Percentiles rank a stretch among this genome's conserved stretches.
These are phyloP conservation scores for Cenchrus purpureus DNA, from an alignment of 176 grass and related monocot genomes.

Conservation along the genomic window DNA sequence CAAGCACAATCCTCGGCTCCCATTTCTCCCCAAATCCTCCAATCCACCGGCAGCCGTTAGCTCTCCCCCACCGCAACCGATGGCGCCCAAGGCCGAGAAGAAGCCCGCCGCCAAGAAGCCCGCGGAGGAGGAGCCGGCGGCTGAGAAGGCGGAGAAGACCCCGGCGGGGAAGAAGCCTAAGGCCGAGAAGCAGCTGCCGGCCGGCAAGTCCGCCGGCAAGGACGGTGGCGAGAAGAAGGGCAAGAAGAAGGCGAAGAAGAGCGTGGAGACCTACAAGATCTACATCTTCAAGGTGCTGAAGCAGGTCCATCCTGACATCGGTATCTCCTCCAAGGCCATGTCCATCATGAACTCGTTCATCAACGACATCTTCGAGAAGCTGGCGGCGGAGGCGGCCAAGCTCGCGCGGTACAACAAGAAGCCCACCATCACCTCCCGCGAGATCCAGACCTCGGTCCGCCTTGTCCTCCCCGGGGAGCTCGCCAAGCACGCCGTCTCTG, in stretches of 20 bases:
- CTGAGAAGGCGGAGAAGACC: not conserved
- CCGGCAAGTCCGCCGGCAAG: conserved; percentile 1
- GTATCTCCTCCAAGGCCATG: conserved; percentile 58
- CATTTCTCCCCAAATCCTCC: not conserved
- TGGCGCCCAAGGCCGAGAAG: conserved; percentile 41
- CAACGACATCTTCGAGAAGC: conserved; percentile 66
- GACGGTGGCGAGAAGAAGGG: conserved; percentile 4
- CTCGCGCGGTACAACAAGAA: conserved; percentile 29
- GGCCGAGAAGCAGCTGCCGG: conserved; percentile 21
- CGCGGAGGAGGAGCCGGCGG: conserved; percentile 16
- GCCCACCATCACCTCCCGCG: conserved; percentile 14
- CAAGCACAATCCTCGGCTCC: not conserved
- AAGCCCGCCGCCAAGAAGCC: conserved; percentile 39
- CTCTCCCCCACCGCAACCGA: not conserved
- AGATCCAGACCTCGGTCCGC: conserved; percentile 29
- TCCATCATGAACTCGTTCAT: conserved; percentile 64
- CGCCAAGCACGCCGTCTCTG: conserved; percentile 61
- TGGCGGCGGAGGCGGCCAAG: conserved; percentile 30
- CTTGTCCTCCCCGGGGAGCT: conserved; percentile 69
- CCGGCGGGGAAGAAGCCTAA: conserved; percentile 26
- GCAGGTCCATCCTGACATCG: conserved; percentile 43
- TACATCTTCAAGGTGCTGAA: conserved; percentile 55
- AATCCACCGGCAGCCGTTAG: not conserved
- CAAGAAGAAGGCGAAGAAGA: conserved; percentile 15
- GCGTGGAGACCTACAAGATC: conserved; percentile 55